Conservation (phyloP, 2,329 filamentous ascomycete species). For the Pseudogymnoascus sp. region DNA sequence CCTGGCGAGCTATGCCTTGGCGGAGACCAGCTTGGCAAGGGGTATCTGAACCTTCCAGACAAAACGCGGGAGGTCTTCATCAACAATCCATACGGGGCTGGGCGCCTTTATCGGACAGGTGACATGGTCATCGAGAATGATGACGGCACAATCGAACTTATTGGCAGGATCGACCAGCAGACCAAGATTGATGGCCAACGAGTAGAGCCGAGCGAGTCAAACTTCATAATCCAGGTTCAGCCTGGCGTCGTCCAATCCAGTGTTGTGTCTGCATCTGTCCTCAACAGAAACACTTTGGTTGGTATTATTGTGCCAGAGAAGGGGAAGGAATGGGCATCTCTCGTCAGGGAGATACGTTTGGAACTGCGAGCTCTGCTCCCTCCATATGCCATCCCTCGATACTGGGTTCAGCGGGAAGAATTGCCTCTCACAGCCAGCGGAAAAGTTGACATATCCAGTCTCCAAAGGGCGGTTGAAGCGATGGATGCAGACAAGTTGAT, state of each 20-base stretch:
- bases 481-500: conserved; percentile 5
- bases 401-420: conserved; percentile 5
- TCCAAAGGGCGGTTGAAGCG: not conserved
- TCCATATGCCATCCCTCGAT: conserved; percentile 11
- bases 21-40: conserved; percentile 48
- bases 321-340: not conserved
- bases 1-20: conserved; percentile 12
- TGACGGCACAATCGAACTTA: conserved; percentile 50
- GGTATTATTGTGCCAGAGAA: not conserved
- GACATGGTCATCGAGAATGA: conserved; percentile 40
- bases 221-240: conserved; percentile 24
- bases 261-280: not conserved
- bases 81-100: conserved; percentile 42
- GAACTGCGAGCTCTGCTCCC: conserved; percentile 7
- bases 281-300: not conserved
- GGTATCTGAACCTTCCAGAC: conserved; percentile 48
- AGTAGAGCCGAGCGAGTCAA: conserved; percentile 52
- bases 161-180: conserved; percentile 54
- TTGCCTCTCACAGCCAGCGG: conserved; percentile 10
- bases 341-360: not conserved
- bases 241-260: not conserved
- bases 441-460: conserved; percentile 11
- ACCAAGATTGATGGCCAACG: conserved; percentile 55
- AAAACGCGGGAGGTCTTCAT: conserved; percentile 51
- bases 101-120: conserved; percentile 54